These are phyloP conservation scores for Graphiopsis chlorocephala DNA, from an alignment of 2,329 filamentous ascomycete genomes.

Conservation along the genomic window DNA sequence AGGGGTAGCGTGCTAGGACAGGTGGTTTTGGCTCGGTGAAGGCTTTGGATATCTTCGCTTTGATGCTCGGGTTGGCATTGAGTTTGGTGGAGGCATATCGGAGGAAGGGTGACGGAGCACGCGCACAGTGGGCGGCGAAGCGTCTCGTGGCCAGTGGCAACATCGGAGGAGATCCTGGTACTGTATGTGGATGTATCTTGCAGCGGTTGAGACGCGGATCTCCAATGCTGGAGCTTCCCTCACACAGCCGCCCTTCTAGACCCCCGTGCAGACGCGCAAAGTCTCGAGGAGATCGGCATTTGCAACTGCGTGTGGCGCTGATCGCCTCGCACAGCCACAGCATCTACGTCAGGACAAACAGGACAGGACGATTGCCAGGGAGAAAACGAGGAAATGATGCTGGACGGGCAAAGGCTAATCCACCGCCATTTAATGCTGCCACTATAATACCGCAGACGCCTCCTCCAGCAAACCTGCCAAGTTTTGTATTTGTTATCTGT, in stretches of 20 bases:
- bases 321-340: not conserved
- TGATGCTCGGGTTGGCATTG: not conserved
- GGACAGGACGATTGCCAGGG: not conserved
- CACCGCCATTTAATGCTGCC: constrained; percentile 5
- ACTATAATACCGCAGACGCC: not conserved
- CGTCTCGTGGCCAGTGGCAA: not conserved
- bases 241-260: constrained; percentile 15
- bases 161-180: not conserved
- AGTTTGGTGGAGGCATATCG: constrained; percentile 8
- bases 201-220: not conserved
- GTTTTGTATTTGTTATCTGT: not conserved
- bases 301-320: not conserved
- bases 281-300: not conserved
- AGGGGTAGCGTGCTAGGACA: constrained; percentile 8
- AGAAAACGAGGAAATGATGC: not conserved
- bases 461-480: not conserved
- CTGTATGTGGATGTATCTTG: not conserved
- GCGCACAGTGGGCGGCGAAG: not conserved
- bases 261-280: not conserved
- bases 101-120: not conserved
- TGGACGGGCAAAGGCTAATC: not conserved
- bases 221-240: not conserved
- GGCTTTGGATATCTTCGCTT: constrained; percentile 1
- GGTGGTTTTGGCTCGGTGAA: constrained; percentile 9
- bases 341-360: not conserved